Evolutionary conservation across 805 yeast genomes (phyloP).

Genomic region (Candida krabiensis): DNA sequence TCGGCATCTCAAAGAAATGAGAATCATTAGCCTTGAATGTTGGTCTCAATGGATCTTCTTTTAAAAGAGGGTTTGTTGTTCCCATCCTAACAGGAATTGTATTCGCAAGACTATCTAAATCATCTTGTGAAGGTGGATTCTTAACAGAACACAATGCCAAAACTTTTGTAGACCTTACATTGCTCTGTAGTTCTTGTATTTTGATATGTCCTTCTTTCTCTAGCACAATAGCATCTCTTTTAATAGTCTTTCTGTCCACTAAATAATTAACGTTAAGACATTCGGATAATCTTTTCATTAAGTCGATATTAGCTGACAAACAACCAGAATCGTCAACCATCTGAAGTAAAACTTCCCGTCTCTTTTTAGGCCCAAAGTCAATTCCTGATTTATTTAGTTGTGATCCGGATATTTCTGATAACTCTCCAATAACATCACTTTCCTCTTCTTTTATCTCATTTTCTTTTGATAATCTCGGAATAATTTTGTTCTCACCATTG

Average conservation of each 20-base stretch:
- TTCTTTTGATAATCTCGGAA: neutral
- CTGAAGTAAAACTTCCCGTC: conserved; percentile 33
- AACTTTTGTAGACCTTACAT: conserved; percentile 4
- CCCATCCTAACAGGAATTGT: neutral
- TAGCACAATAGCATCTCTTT: conserved; percentile 42
- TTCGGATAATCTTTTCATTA: conserved; percentile 42
- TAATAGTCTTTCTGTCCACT: conserved; percentile 56
- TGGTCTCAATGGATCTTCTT: conserved; percentile 5
- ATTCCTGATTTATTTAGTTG: conserved; percentile 5
- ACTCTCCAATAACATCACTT: neutral
- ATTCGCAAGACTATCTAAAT: conserved; percentile 8
- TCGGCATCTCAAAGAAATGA: conserved; percentile 24
- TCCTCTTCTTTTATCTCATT: conserved; percentile 5
- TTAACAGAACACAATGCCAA: conserved; percentile 11
- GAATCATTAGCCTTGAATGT: conserved; percentile 21
- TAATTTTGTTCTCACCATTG: neutral
- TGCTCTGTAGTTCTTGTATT: conserved; percentile 11
- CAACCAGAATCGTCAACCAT: conserved; percentile 47
- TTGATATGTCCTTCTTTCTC: conserved; percentile 28
- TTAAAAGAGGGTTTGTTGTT: conserved; percentile 4
- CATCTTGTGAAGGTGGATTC: conserved; percentile 15
- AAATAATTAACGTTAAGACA: conserved; percentile 36
- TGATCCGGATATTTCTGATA: neutral
- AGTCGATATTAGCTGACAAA: conserved; percentile 39
- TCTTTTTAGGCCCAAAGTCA: conserved; percentile 29